These are phyloP conservation scores for Ganoderma boninense DNA, from an alignment of 1,284 basidiomycete genomes.

Conservation along the genomic window DNA sequence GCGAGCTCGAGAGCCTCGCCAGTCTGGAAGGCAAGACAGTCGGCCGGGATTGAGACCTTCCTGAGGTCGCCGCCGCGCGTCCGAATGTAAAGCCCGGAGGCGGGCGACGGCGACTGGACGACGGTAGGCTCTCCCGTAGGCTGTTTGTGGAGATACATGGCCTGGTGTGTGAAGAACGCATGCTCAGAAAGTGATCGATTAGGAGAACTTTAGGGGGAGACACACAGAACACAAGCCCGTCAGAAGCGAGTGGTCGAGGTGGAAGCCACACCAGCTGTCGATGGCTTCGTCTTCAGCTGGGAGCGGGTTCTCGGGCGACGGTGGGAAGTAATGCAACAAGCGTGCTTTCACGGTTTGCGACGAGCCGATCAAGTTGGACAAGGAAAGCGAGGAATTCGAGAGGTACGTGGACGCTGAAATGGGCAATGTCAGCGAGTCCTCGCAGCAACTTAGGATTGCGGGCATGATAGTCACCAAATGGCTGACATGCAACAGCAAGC, in stretches of 20 bases:
- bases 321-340: constrained; percentile 91
- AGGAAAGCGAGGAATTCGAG: constrained; percentile 67
- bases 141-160: constrained; percentile 76
- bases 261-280: constrained; percentile 87
- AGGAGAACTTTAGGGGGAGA: neutral
- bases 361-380: constrained; percentile 66
- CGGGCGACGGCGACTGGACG: constrained; percentile 73
- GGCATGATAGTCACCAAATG: constrained; percentile 65
- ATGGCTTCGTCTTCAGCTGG: constrained; percentile 65
- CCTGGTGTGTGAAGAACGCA: constrained; percentile 50
- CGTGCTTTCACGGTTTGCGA: constrained; percentile 85
- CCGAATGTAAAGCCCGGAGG: constrained; percentile 89
- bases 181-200: neutral
- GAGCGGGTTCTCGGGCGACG: constrained; percentile 49
- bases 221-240: constrained; percentile 89
- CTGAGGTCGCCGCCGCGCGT: constrained; percentile 78
- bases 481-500: constrained; percentile 86
- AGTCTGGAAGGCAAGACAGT: constrained; percentile 91
- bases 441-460: neutral
- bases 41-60: constrained; percentile 84
- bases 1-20: constrained; percentile 92
- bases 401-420: constrained; percentile 66
- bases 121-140: constrained; percentile 51
- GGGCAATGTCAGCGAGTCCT: neutral
- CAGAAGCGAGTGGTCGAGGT: constrained; percentile 86